Evolutionary conservation across 305 asterid species (phyloP), one percentile per base, ranked within the genome.

Genomic region (Vinca major): DNA sequence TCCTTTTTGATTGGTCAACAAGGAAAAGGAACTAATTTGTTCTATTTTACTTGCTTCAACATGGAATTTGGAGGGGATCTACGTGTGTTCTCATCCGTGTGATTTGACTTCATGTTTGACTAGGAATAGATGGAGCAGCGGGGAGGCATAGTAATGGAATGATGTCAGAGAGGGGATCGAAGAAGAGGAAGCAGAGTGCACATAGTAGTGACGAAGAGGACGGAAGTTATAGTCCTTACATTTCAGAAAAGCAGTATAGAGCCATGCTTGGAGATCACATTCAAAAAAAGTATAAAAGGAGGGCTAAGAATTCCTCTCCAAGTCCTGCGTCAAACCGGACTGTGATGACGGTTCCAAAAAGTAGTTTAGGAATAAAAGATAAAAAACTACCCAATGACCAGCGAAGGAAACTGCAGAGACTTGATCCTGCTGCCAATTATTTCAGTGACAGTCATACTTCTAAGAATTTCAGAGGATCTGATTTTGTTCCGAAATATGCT

Each of bases 201-300:
- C 80, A 80, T 75, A 86, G 89, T 77, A 86, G 95, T 41, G 95
- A 90, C 54, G 99, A 91, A 76, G 98, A 94, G 83, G 82, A 84
- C 66, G 85, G 96, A 73, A 83, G 78, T 72, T 68, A 87, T 66
- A 83, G 73, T 81, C 84, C 88, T 14, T 78, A 77, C 72, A 86
- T 94, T 51, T 86, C 98, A 3, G 99, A 94, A 83, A 95, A 91
- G 75, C 80, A 80, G 57, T 94, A 94, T 74, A 80, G 98, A 72
- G 83, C 92, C 66, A 94, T 94, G 96, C 94, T 91, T 67, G 99
- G 96, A 63, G 98, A 94, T 78, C 99, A 94, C 74, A 72, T 94
- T 62, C 92, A 85, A 71, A 26, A 26, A 26, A 91, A 88, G 82
- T 94, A 89, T 63, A 94, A 86, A 79, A 85, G 96, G 89, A 84